Percentiles rank a stretch among this genome's conserved stretches.
phyloP scores from a whole-genome alignment of 805 yeast species.

The Hanseniaspora hatyaiensis region DNA sequence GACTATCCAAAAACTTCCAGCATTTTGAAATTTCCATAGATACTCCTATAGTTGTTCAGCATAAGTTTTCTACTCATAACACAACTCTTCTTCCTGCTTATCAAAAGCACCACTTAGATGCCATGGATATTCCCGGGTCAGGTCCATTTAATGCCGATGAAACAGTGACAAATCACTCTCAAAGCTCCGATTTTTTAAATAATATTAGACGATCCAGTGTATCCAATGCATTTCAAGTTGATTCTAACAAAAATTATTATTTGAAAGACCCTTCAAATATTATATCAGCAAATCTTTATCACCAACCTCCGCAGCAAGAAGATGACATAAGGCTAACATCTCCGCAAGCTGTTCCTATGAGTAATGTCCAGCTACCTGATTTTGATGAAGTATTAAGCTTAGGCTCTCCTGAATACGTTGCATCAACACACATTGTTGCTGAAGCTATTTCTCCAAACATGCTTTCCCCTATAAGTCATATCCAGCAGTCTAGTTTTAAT shows the following conservation, averaged over 20 bases:
- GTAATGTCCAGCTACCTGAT: conserved; percentile 7
- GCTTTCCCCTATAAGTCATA: conserved; percentile 5
- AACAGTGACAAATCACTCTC: neutral
- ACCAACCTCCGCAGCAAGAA: conserved; percentile 7
- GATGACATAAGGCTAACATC: conserved; percentile 13
- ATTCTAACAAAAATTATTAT: conserved; percentile 1
- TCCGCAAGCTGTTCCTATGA: conserved; percentile 11
- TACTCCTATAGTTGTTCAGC: conserved; percentile 77
- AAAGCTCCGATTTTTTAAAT: neutral
- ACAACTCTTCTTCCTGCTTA: conserved; percentile 70
- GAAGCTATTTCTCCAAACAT: conserved; percentile 4
- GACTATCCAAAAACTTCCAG: conserved; percentile 72
- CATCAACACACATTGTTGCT: neutral
- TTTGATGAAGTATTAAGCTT: conserved; percentile 12
- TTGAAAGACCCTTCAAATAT: conserved; percentile 5
- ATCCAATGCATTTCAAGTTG: neutral
- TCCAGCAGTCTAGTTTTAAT: neutral
- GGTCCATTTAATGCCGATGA: conserved; percentile 8
- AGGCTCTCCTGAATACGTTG: conserved; percentile 5
- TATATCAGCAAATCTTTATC: conserved; percentile 11
- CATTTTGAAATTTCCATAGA: conserved; percentile 92
- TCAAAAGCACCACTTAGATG: conserved; percentile 26
- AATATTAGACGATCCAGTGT: neutral
- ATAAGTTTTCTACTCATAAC: conserved; percentile 68
- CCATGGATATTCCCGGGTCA: conserved; percentile 8